Percentiles rank a stretch among this genome's conserved stretches.
These are phyloP conservation scores for Monascus ruber DNA, from an alignment of 2,329 filamentous ascomycete genomes.

Conservation along the genomic window DNA sequence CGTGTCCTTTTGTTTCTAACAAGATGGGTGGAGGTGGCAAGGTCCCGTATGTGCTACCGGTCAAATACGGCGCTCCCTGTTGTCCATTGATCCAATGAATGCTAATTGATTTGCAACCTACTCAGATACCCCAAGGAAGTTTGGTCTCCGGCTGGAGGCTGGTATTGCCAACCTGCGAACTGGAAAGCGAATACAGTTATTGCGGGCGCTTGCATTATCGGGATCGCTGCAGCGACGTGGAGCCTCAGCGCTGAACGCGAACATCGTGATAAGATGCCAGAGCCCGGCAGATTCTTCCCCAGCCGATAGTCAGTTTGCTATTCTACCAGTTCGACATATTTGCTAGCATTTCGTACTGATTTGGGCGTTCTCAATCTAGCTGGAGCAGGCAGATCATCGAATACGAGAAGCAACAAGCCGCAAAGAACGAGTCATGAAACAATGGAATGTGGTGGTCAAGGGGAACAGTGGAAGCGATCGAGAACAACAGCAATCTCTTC, in stretches of 20 bases:
- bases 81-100: neutral
- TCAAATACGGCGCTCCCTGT: neutral
- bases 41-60: constrained; percentile 46
- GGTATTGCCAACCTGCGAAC: constrained; percentile 90
- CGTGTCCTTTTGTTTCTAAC: constrained; percentile 13
- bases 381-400: constrained; percentile 64
- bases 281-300: constrained; percentile 66
- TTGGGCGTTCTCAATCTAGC: constrained; percentile 26
- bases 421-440: constrained; percentile 29
- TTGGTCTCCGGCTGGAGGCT: constrained; percentile 96
- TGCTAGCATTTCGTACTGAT: too few species aligned
- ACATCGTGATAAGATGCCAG: constrained; percentile 61
- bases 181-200: constrained; percentile 88
- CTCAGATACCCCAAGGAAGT: constrained; percentile 92
- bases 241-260: constrained; percentile 65
- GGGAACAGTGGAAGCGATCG: too few species aligned
- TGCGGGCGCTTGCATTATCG: constrained; percentile 56
- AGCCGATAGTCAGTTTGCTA: constrained; percentile 61
- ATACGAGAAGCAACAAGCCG: constrained; percentile 46
- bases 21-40: constrained; percentile 67
- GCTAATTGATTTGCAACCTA: constrained; percentile 12
- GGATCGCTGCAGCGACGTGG: constrained; percentile 58
- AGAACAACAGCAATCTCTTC: constrained; percentile 2
- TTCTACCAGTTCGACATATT: constrained; percentile 1
- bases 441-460: neutral